These are phyloP conservation scores for Nicotiana benthamiana DNA, from an alignment of 257 asterid species.

Conservation along the genomic window DNA sequence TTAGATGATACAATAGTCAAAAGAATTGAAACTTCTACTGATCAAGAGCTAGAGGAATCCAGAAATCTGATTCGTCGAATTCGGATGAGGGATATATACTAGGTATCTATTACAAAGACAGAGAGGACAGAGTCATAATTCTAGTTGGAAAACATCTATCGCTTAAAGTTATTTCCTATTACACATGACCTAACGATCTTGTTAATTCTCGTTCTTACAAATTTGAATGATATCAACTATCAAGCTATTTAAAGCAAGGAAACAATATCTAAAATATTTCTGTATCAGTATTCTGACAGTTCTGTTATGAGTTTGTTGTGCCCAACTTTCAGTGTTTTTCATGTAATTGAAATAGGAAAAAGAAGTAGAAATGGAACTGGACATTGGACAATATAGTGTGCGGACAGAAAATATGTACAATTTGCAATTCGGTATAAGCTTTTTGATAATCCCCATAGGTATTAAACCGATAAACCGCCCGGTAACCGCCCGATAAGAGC, in stretches of 20 bases:
- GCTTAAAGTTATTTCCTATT: neutral
- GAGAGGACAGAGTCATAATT: neutral
- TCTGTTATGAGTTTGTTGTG: slow-evolving; percentile 82
- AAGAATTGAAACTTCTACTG: slow-evolving; percentile 59
- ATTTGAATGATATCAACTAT: neutral
- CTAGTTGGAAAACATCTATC: neutral
- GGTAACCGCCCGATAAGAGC: no score
- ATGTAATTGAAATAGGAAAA: no score
- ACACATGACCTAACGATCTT: neutral
- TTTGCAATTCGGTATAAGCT: no score
- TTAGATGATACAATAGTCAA: slow-evolving; percentile 81
- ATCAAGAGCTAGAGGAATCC: slow-evolving; percentile 68
- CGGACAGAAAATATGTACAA: no score
- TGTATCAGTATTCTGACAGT: slow-evolving; percentile 33
- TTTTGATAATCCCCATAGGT: no score
- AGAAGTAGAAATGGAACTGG: no score
- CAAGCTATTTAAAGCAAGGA: slow-evolving; percentile 6
- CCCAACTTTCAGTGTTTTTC: no score
- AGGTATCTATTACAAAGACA: slow-evolving; percentile 28
- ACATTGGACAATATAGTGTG: no score
- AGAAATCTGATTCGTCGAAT: slow-evolving; percentile 70
- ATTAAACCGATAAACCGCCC: no score
- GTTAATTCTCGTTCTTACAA: neutral
- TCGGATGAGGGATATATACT: slow-evolving; percentile 79
- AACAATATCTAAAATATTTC: slow-evolving; percentile 7